Percentiles rank a stretch among this genome's conserved stretches.
Conservation (phyloP, 805 yeast species). For the Yarrowia keelungensis region DNA sequence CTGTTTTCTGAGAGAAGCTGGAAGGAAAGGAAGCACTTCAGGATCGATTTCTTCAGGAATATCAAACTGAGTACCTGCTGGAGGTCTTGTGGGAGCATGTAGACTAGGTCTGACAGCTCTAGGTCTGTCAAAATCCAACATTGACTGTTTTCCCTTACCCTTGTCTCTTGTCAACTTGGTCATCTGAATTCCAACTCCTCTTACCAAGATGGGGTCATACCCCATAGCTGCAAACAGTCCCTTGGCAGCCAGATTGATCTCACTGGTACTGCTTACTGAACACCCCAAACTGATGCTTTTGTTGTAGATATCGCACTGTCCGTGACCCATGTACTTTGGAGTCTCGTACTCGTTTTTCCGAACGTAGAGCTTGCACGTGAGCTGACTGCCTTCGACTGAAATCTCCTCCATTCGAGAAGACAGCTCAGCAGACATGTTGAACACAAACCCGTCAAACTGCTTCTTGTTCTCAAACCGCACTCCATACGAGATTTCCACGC, state of each 20-base stretch:
- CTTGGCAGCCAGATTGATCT: constrained; percentile 66
- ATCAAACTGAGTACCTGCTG: constrained; percentile 38
- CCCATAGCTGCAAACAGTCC: constrained; percentile 62
- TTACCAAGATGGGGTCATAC: constrained; percentile 68
- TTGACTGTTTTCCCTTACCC: constrained; percentile 16
- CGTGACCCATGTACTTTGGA: constrained; percentile 84
- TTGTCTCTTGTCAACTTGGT: constrained; percentile 54
- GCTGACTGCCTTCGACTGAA: constrained; percentile 59
- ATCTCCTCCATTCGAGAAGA: constrained; percentile 58
- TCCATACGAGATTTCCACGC: constrained; percentile 92
- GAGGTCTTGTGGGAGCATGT: not conserved
- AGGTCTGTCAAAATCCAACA: constrained; percentile 1
- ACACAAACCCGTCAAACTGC: constrained; percentile 71
- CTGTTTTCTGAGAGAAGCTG: not conserved
- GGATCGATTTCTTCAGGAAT: constrained; percentile 41
- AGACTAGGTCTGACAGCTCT: not conserved
- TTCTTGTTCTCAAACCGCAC: constrained; percentile 68
- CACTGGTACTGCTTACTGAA: constrained; percentile 57
- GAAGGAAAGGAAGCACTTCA: constrained; percentile 24
- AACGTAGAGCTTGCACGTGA: constrained; percentile 70
- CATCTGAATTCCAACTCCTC: constrained; percentile 81
- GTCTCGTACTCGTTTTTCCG: constrained; percentile 74
- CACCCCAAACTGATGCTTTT: constrained; percentile 66
- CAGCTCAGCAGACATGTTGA: constrained; percentile 65
- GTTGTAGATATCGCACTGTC: constrained; percentile 70